Evolutionary conservation across 192 early-diverging fungal species (phyloP).

Genomic region (Podila verticillata): DNA sequence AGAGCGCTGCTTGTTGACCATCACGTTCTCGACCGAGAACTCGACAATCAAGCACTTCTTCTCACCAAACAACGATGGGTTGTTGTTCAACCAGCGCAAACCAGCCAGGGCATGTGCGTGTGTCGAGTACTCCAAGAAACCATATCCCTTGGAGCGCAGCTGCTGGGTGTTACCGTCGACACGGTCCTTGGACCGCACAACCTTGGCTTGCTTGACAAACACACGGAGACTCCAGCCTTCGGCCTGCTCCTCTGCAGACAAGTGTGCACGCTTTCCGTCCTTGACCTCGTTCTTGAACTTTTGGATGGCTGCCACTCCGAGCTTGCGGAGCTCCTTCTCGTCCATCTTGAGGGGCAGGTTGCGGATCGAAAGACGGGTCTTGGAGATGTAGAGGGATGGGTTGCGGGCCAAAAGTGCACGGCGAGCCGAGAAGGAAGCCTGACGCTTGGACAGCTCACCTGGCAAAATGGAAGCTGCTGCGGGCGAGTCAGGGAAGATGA

Average conservation of each 20-base stretch:
- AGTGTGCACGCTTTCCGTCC: conserved; percentile 58
- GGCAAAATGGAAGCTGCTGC: conserved; percentile 75
- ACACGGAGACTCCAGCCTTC: conserved; percentile 73
- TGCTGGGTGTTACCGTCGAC: conserved; percentile 78
- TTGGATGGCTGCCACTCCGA: conserved; percentile 70
- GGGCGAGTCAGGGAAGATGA: conserved; percentile 86
- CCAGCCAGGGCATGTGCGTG: conserved; percentile 95
- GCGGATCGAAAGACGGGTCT: conserved; percentile 88
- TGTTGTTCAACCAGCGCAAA: conserved; percentile 91
- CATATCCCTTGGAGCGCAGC: conserved; percentile 85
- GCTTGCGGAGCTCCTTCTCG: conserved; percentile 73
- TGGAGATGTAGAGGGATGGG: conserved; percentile 90
- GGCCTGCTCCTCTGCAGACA: conserved; percentile 68
- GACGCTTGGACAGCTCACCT: conserved; percentile 84
- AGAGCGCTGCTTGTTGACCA: conserved; percentile 75
- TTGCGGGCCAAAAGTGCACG: conserved; percentile 85
- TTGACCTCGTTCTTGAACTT: conserved; percentile 83
- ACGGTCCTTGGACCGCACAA: conserved; percentile 80
- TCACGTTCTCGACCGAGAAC: conserved; percentile 91
- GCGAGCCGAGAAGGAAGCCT: conserved; percentile 81
- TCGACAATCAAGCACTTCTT: conserved; percentile 86
- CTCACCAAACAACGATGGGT: conserved; percentile 69
- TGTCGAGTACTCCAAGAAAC: conserved; percentile 89
- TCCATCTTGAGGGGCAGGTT: conserved; percentile 81
- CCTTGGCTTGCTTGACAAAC: conserved; percentile 79